A percentile compares a stretch with the other conserved stretches of the same genome.
phyloP scores from a whole-genome alignment of 1,284 basidiomycete genomes.

The Sanguinoderma infundibulare region DNA sequence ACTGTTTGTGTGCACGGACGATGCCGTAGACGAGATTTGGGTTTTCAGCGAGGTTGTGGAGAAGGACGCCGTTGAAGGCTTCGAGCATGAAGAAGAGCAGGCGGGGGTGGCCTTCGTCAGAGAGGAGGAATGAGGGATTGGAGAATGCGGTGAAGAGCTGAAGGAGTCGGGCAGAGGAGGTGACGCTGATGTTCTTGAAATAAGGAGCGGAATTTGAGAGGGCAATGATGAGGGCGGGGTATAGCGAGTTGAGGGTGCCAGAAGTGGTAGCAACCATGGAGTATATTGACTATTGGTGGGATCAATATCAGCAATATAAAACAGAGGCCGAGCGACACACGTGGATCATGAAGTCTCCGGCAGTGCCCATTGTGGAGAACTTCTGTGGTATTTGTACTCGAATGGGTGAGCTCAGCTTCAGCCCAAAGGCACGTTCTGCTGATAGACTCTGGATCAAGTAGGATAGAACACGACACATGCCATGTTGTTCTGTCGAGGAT shows the following conservation, averaged over 20 bases:
- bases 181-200: constrained; percentile 81
- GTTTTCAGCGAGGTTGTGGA: constrained; percentile 76
- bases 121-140: constrained; percentile 86
- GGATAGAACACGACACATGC: constrained; percentile 86
- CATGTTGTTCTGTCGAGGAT: constrained; percentile 75
- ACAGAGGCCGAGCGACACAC: constrained; percentile 46
- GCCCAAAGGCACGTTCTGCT: constrained; percentile 79
- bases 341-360: constrained; percentile 87
- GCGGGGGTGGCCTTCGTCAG: constrained; percentile 93
- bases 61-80: constrained; percentile 85
- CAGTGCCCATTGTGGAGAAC: constrained; percentile 74
- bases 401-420: constrained; percentile 64
- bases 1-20: constrained; percentile 78
- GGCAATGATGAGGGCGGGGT: constrained; percentile 89
- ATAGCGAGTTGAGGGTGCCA: constrained; percentile 80
- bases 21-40: constrained; percentile 89
- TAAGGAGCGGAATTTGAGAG: constrained; percentile 89
- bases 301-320: constrained; percentile 15
- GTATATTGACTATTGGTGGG: constrained; percentile 72
- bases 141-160: constrained; percentile 92
- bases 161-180: constrained; percentile 81
- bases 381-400: constrained; percentile 73
- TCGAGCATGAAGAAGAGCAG: constrained; percentile 94
- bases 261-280: constrained; percentile 88
- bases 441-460: constrained; percentile 94